phyloP scores from a whole-genome alignment of 371 early-diverging fungal species.

The Batrachochytrium dendrobatidis region DNA sequence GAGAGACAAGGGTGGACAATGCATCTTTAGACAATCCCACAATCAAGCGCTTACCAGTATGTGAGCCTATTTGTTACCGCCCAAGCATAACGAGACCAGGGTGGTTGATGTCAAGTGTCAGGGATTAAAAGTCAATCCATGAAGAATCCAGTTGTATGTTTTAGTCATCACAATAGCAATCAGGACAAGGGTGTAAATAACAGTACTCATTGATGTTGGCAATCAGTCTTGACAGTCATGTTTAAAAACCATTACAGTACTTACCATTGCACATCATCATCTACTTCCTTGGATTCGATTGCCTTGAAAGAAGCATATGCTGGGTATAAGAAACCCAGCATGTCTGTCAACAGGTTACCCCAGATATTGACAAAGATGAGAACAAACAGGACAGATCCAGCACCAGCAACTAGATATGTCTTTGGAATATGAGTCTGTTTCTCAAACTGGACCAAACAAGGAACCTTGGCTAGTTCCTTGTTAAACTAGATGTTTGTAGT shows the following conservation, averaged over 20 bases:
- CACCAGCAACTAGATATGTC: constrained; percentile 63
- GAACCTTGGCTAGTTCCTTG: constrained; percentile 62
- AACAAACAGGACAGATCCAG: constrained; percentile 46
- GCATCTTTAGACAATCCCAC: not conserved
- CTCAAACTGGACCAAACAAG: constrained; percentile 57
- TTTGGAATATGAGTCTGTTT: constrained; percentile 72
- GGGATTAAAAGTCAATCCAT: too few species aligned
- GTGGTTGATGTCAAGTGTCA: too few species aligned
- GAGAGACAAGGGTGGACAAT: not conserved
- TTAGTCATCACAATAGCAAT: too few species aligned
- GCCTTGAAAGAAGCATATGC: constrained; percentile 90
- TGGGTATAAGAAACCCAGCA: constrained; percentile 85
- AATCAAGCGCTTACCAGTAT: not conserved
- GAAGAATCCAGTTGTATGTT: too few species aligned
- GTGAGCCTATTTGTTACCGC: not conserved
- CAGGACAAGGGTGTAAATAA: too few species aligned
- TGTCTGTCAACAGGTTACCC: constrained; percentile 48
- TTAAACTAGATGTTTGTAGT: constrained; percentile 45
- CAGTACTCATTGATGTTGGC: too few species aligned
- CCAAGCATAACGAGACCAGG: not conserved
- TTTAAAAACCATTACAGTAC: too few species aligned
- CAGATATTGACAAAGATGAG: constrained; percentile 87
- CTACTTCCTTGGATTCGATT: constrained; percentile 66
- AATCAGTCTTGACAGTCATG: too few species aligned
- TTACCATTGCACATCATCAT: constrained; percentile 54